These are phyloP conservation scores for Brassica nigra DNA, from an alignment of 345 rosid genomes.

Conservation along the genomic window DNA sequence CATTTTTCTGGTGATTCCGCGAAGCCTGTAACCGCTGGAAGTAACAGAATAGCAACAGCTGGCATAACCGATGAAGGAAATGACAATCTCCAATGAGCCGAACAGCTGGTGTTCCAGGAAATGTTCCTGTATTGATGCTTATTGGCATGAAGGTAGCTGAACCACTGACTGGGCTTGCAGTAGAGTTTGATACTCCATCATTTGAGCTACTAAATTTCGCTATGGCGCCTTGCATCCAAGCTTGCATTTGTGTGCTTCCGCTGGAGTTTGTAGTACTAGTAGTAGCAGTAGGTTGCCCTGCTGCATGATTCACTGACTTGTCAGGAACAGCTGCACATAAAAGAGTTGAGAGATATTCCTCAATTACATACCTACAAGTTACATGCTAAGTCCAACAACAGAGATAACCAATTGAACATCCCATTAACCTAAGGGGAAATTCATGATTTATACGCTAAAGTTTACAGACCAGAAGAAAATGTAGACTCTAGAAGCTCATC, in stretches of 20 bases:
- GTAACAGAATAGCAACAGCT: conserved; percentile 90
- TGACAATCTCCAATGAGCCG: conserved; percentile 99
- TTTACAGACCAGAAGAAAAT: neutral
- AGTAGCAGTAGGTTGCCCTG: conserved; percentile 59
- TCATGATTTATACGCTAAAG: neutral
- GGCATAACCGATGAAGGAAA: conserved; percentile 97
- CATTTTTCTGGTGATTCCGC: conserved; percentile 67
- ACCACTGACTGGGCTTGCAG: conserved; percentile 76
- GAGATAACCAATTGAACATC: conserved; percentile 5
- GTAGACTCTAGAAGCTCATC: conserved; percentile 6
- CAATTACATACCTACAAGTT: conserved; percentile 10
- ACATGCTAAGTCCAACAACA: conserved; percentile 13
- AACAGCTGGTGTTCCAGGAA: conserved; percentile 99
- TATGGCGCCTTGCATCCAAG: conserved; percentile 99
- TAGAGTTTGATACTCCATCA: conserved; percentile 68
- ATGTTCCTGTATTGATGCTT: conserved; percentile 97
- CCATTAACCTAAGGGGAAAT: neutral
- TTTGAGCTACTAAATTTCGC: conserved; percentile 89
- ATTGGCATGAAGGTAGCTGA: conserved; percentile 92
- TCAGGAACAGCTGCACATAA: conserved; percentile 25
- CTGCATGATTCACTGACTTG: conserved; percentile 44
- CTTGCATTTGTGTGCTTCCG: conserved; percentile 96
- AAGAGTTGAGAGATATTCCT: conserved; percentile 17
- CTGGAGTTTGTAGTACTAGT: conserved; percentile 62
- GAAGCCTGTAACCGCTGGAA: conserved; percentile 72